phyloP scores from a whole-genome alignment of 257 asterid species.

The Penstemon davidsonii region DNA sequence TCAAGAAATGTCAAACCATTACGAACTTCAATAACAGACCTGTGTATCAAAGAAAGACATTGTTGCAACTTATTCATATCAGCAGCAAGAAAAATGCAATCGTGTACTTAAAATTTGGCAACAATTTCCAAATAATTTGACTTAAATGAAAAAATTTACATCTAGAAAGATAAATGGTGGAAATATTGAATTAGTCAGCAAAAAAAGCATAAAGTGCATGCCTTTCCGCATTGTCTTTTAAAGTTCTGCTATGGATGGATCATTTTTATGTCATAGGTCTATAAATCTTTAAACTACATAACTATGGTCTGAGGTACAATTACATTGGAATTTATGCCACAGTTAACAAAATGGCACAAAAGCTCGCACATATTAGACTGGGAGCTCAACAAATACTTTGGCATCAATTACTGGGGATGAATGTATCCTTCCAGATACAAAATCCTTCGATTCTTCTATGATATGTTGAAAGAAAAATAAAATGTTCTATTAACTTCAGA shows the following conservation, averaged over 20 bases:
- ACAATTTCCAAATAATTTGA: neutral
- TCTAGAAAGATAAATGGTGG: neutral
- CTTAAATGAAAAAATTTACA: neutral
- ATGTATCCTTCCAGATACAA: neutral
- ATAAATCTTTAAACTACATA: neutral
- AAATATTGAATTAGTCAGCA: neutral
- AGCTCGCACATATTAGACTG: constrained; percentile 2
- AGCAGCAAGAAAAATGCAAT: neutral
- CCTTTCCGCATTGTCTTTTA: constrained; percentile 2
- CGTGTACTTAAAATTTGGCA: neutral
- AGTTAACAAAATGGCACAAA: neutral
- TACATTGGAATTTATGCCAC: neutral
- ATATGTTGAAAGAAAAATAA: constrained; percentile 2
- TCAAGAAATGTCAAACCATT: constrained; percentile 95
- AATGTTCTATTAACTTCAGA: neutral
- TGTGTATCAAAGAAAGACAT: constrained; percentile 39
- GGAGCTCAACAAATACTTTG: constrained; percentile 14
- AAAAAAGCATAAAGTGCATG: neutral
- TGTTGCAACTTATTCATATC: constrained; percentile 10
- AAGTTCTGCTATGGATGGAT: constrained; percentile 13
- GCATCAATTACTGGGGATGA: neutral
- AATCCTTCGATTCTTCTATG: neutral
- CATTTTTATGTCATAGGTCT: neutral
- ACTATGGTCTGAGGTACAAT: constrained; percentile 1
- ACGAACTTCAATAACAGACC: constrained; percentile 99